These are phyloP conservation scores for Fusarium avenaceum DNA, from an alignment of 2,329 filamentous ascomycete species.

Conservation along the genomic window DNA sequence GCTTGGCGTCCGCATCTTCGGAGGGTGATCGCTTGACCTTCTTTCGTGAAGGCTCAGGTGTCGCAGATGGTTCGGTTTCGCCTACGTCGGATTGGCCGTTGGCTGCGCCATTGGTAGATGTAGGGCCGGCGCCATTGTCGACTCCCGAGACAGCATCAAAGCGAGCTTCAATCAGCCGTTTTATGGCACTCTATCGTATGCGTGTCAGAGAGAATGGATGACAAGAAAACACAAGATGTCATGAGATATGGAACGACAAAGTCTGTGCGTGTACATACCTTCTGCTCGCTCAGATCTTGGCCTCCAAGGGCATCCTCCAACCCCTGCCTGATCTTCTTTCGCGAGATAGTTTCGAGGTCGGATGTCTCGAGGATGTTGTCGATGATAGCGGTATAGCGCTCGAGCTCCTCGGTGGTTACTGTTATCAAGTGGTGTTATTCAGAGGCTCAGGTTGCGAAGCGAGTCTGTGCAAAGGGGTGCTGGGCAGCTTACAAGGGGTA, in stretches of 20 bases:
- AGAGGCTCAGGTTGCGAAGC: not conserved
- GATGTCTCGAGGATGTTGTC: constrained; percentile 70
- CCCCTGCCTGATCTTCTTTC: constrained; percentile 72
- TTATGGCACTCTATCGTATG: constrained; percentile 69
- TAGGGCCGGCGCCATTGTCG: constrained; percentile 62
- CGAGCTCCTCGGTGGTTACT: constrained; percentile 66
- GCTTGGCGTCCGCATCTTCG: constrained; percentile 85
- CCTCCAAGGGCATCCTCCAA: constrained; percentile 68
- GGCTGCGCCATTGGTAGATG: constrained; percentile 53
- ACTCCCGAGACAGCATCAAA: constrained; percentile 76
- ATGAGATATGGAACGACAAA: not conserved
- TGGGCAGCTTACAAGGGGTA: constrained; percentile 43
- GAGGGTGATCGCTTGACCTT: constrained; percentile 75
- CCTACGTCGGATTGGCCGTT: constrained; percentile 55
- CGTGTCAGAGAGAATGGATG: constrained; percentile 12
- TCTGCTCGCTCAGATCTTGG: constrained; percentile 70
- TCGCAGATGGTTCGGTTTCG: constrained; percentile 64
- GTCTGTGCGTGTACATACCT: constrained; percentile 57
- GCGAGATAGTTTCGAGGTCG: constrained; percentile 73
- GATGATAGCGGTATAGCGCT: constrained; percentile 70
- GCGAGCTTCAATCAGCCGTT: constrained; percentile 77
- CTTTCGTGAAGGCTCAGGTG: constrained; percentile 66
- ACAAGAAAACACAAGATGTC: not conserved
- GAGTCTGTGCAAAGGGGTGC: constrained; percentile 23
- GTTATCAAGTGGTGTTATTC: constrained; percentile 21